A percentile compares a stretch with the other conserved stretches of the same genome.
Conservation (phyloP, 345 rosid species). For the Toxicodendron radicans region DNA sequence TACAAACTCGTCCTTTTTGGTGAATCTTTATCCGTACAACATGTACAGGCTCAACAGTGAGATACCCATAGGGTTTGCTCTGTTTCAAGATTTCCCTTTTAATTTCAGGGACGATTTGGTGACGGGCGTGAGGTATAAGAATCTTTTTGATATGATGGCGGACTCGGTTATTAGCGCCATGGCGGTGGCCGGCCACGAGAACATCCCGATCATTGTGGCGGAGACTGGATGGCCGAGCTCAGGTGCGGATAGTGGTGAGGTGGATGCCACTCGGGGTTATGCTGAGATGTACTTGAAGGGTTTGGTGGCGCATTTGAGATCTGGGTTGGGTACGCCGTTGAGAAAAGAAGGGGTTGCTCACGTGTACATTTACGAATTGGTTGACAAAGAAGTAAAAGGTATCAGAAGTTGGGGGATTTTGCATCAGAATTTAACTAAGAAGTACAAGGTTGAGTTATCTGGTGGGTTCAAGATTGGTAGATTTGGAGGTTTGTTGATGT, state of each 20-base stretch:
- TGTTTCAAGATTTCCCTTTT: slow-evolving; percentile 75
- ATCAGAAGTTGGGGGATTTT: slow-evolving; percentile 72
- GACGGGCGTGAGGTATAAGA: slow-evolving; percentile 81
- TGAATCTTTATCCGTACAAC: slow-evolving; percentile 84
- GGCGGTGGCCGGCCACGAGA: slow-evolving; percentile 82
- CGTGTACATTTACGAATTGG: slow-evolving; percentile 70
- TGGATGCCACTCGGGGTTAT: slow-evolving; percentile 62
- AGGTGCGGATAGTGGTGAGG: slow-evolving; percentile 50
- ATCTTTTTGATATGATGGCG: slow-evolving; percentile 90
- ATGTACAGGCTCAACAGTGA: slow-evolving; percentile 61
- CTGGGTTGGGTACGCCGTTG: slow-evolving; percentile 77
- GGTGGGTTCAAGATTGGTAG: slow-evolving; percentile 17
- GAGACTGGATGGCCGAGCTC: slow-evolving; percentile 97
- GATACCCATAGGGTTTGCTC: slow-evolving; percentile 80
- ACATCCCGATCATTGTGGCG: slow-evolving; percentile 68
- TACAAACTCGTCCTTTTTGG: slow-evolving; percentile 74
- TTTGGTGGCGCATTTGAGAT: slow-evolving; percentile 54
- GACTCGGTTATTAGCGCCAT: slow-evolving; percentile 72
- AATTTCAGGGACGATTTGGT: slow-evolving; percentile 71
- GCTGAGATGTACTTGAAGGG: slow-evolving; percentile 75
- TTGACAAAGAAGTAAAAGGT: slow-evolving; percentile 51
- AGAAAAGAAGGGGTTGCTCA: slow-evolving; percentile 75
- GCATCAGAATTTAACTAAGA: slow-evolving; percentile 59
- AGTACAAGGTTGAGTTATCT: slow-evolving; percentile 62
- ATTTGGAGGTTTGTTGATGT: neutral